Evolutionary conservation across 257 asterid genomes (phyloP).

Genomic region (Handroanthus guayacan): DNA sequence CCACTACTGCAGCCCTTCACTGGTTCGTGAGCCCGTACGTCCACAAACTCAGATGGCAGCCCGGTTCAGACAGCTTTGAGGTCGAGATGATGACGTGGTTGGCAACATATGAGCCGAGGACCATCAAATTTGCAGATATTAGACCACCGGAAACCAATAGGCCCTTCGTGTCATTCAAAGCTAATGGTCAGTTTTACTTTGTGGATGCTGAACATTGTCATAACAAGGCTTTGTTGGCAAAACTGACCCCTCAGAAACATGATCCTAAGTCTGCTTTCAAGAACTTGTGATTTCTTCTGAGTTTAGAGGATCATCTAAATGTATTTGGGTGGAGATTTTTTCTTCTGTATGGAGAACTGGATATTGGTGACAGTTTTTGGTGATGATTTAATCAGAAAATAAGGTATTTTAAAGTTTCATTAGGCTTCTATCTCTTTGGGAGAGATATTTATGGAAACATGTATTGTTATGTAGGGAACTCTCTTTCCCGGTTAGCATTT

Average conservation of each 20-base stretch:
- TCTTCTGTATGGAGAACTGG: not conserved
- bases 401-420: conserved; percentile 21
- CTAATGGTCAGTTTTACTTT: conserved; percentile 71
- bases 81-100: conserved; percentile 97
- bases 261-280: conserved; percentile 65
- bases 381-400: conserved; percentile 32
- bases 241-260: conserved; percentile 73
- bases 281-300: conserved; percentile 61
- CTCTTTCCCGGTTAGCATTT: too few species aligned
- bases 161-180: conserved; percentile 88
- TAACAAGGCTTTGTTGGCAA: conserved; percentile 87
- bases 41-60: conserved; percentile 92
- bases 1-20: conserved; percentile 89
- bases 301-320: not conserved
- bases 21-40: conserved; percentile 97
- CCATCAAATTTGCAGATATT: conserved; percentile 87
- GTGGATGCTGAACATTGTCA: conserved; percentile 86
- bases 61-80: conserved; percentile 92
- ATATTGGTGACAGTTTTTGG: not conserved
- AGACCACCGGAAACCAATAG: conserved; percentile 74
- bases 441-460: not conserved
- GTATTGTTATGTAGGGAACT: not conserved
- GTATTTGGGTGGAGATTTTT: not conserved
- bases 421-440: conserved; percentile 26
- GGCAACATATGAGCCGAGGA: conserved; percentile 66